These are phyloP conservation scores for Phaeotremella skinneri DNA, from an alignment of 768 basidiomycete genomes.

Conservation along the genomic window DNA sequence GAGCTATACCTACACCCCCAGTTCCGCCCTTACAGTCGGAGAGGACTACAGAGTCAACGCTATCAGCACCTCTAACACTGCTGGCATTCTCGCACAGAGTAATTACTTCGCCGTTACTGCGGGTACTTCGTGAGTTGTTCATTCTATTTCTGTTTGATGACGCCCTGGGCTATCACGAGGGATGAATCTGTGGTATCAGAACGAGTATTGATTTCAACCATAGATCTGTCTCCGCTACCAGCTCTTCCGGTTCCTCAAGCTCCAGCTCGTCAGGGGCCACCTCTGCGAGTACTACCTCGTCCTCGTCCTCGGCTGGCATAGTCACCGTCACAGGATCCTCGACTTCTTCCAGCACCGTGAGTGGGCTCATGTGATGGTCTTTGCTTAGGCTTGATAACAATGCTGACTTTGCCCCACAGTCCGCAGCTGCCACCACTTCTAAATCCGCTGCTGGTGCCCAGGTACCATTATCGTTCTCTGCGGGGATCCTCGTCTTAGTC, in stretches of 20 bases:
- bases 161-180: not conserved
- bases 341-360: slow-evolving; percentile 12
- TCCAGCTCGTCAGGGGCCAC: slow-evolving; percentile 6
- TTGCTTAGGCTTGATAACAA: slow-evolving; percentile 1
- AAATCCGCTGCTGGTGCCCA: slow-evolving; percentile 9
- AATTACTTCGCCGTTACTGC: slow-evolving; percentile 34
- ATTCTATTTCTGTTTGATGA: not conserved
- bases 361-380: not conserved
- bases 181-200: not conserved
- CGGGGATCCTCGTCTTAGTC: slow-evolving; percentile 12
- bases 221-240: not conserved
- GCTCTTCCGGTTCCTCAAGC: slow-evolving; percentile 12
- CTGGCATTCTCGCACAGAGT: slow-evolving; percentile 39
- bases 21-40: slow-evolving; percentile 16
- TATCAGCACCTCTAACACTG: slow-evolving; percentile 7
- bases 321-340: not conserved
- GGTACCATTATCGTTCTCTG: not conserved
- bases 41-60: slow-evolving; percentile 28
- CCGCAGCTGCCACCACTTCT: slow-evolving; percentile 5
- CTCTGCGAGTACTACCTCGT: not conserved
- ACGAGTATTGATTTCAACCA: not conserved
- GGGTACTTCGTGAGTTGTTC: slow-evolving; percentile 30
- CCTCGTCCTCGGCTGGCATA: not conserved
- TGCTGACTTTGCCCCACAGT: not conserved
- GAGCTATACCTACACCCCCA: slow-evolving; percentile 32